Evolutionary conservation across 2,329 filamentous ascomycete species (phyloP).

Genomic region (Cercospora zeina): DNA sequence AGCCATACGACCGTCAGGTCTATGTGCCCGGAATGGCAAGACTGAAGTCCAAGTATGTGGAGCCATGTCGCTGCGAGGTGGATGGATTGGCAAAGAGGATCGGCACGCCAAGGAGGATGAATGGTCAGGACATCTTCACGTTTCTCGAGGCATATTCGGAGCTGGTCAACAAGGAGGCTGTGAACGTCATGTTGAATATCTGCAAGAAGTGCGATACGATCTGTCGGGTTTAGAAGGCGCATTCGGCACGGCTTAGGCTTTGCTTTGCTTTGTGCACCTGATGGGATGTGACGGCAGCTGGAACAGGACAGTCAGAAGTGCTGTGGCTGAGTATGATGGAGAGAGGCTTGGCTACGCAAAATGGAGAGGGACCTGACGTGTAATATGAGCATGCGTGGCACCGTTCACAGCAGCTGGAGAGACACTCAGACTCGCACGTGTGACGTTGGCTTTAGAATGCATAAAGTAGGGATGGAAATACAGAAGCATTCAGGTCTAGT

Average conservation of each 20-base stretch:
- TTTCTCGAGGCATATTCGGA: slow-evolving; percentile 11
- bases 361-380: too few relatives aligned
- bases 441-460: neutral
- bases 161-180: slow-evolving; percentile 6
- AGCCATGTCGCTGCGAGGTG: slow-evolving; percentile 14
- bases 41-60: slow-evolving; percentile 11
- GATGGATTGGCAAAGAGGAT: neutral
- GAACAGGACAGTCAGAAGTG: neutral
- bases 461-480: neutral
- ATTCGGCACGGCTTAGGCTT: neutral
- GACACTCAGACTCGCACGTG: neutral
- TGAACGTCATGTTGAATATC: slow-evolving; percentile 13
- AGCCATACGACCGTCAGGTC: slow-evolving; percentile 4
- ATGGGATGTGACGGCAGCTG: neutral
- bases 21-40: neutral
- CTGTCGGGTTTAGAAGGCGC: neutral
- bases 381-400: neutral
- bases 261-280: neutral
- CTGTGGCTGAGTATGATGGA: neutral
- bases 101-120: neutral
- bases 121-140: slow-evolving; percentile 3
- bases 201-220: slow-evolving; percentile 16
- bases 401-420: neutral
- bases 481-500: neutral
- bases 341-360: too few relatives aligned